phyloP scores from a whole-genome alignment of 176 grass and related monocot species.

The Neostapfia colusana region DNA sequence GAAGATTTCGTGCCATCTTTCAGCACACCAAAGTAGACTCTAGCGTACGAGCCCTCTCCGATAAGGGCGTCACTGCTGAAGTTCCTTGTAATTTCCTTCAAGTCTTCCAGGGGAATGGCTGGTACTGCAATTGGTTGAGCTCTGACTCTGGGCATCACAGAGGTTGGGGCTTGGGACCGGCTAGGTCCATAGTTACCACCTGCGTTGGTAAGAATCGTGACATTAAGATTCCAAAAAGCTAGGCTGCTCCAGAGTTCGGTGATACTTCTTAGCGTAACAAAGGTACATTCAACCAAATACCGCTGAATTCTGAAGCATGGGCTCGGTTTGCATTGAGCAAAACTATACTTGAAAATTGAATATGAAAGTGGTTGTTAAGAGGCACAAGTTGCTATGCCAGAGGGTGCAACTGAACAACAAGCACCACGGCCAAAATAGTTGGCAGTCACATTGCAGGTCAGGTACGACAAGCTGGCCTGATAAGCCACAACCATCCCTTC shows the following conservation, averaged over 20 bases:
- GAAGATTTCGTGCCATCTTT: conserved; percentile 56
- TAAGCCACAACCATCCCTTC: background rate
- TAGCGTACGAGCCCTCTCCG: conserved; percentile 75
- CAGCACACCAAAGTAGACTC: conserved; percentile 71
- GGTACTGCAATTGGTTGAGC: conserved; percentile 72
- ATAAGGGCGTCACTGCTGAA: conserved; percentile 70
- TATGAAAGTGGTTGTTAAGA: background rate
- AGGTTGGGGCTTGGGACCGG: conserved; percentile 26
- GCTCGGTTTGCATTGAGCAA: background rate
- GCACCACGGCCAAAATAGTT: background rate
- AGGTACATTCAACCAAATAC: background rate
- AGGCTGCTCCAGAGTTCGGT: background rate
- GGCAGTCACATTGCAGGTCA: conserved; percentile 7
- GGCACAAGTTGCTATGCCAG: background rate
- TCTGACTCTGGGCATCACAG: conserved; percentile 29
- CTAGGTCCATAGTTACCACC: conserved; percentile 45
- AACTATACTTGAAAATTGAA: background rate
- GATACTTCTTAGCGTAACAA: background rate
- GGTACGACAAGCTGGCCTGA: background rate
- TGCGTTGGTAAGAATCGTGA: conserved; percentile 13
- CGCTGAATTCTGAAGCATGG: background rate
- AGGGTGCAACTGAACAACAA: background rate
- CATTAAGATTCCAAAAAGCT: background rate
- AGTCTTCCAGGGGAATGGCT: conserved; percentile 61
- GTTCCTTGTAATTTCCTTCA: conserved; percentile 67